Percentiles rank a stretch among this genome's conserved stretches.
phyloP scores from a whole-genome alignment of 2,329 filamentous ascomycete genomes.

The Monilinia polystroma region DNA sequence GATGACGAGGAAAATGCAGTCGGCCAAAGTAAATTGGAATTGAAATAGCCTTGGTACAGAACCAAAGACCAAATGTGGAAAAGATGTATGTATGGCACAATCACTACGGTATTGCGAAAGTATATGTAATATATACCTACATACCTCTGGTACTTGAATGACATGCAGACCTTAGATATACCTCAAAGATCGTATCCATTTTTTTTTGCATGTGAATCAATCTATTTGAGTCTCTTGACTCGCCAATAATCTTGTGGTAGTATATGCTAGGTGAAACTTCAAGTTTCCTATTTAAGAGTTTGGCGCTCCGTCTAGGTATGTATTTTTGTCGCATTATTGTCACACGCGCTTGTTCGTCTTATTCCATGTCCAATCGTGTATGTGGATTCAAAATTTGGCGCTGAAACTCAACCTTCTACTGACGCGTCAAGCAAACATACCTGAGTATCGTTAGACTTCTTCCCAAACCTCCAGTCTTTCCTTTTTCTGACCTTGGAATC shows the following conservation, averaged over 20 bases:
- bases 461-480: background rate
- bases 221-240: background rate
- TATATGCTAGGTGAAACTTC: slow-evolving; percentile 26
- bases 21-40: background rate
- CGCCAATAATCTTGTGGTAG: slow-evolving; percentile 27
- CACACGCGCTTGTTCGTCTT: slow-evolving; percentile 16
- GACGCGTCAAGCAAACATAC: background rate
- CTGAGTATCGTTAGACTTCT: background rate
- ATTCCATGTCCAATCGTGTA: slow-evolving; percentile 14
- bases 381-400: slow-evolving; percentile 8
- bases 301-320: slow-evolving; percentile 13
- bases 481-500: background rate
- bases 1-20: background rate
- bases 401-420: slow-evolving; percentile 14
- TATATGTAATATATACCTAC: background rate
- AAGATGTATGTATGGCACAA: background rate
- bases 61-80: background rate
- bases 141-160: slow-evolving; percentile 4
- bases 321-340: slow-evolving; percentile 11
- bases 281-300: slow-evolving; percentile 1
- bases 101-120: background rate
- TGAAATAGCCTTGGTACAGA: background rate
- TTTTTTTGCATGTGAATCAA: slow-evolving; percentile 14
- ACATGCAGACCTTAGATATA: background rate
- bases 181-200: background rate